Base-by-base conservation (phyloP, 257 asterid species). In the Plantago elongata region DNA sequence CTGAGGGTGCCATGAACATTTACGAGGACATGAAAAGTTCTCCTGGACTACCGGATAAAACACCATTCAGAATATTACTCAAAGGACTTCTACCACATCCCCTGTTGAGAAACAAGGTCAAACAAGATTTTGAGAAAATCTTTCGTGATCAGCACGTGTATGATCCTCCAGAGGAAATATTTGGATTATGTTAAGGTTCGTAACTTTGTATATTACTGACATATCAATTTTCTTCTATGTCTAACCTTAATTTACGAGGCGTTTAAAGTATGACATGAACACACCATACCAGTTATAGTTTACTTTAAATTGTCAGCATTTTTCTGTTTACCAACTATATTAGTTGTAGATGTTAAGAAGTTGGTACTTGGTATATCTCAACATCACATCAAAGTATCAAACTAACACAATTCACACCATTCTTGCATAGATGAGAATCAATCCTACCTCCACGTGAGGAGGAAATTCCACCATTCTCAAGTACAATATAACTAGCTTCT, bases 1-100 rank as follows among this genome's bases (percentile, higher is more conserved):
- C 99, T 60, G 95, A 91, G 17, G 99, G 89, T 57, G 97, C 99
- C 72, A 93, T 93, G 99, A 93, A 93, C 76, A 57, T 93, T 27
- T 93, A 72, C 9, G 99, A 93, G 73, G 97, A 89, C 75, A 89
- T 89, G 99, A 87, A 87, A 49, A 85, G 80, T 61, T 84, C 91
- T 70, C 99, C 99, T 14, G 94, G 89, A 9, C 99, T 82, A 62
- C 97, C 99, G 0, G 99, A 93, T 13, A 90, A 87, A 70, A 57
- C 84, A 75, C 97, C 97, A 18, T 89, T 89, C 71, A 85, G 99
- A 79, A 77, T 93, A 71, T 68, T 93, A 69, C 56, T 93, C 67
- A 93, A 89, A 76, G 99, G 99, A 11, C 97, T 93, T 63, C 77
- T 93, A 70, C 99, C 99, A 13, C 95, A 89, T 67, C 99, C 99